Percentiles rank a stretch among this genome's conserved stretches.
Conservation (phyloP, 1,139 yeast species). For the Pichia sp. region DNA sequence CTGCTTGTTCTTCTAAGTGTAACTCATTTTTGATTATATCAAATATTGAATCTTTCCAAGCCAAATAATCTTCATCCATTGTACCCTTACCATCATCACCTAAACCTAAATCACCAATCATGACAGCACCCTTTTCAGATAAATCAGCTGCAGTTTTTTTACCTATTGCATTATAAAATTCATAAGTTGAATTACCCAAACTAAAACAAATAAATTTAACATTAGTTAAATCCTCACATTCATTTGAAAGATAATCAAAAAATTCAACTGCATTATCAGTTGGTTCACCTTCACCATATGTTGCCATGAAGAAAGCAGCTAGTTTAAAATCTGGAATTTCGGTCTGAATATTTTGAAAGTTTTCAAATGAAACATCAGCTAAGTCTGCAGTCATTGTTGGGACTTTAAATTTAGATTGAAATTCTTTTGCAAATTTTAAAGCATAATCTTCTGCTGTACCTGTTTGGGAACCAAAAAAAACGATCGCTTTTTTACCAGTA, state of each 20-base stretch:
- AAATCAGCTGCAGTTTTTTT: constrained; percentile 45
- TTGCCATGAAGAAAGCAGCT: constrained; percentile 74
- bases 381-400: constrained; percentile 83
- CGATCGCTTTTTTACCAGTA: constrained; percentile 64
- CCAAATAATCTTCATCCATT: constrained; percentile 87
- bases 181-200: constrained; percentile 89
- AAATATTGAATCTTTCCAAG: constrained; percentile 82
- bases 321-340: constrained; percentile 40
- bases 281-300: constrained; percentile 98
- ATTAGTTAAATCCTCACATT: constrained; percentile 55
- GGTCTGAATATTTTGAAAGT: constrained; percentile 47
- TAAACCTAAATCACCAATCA: constrained; percentile 70
- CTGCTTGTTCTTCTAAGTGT: constrained; percentile 68
- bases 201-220: constrained; percentile 76
- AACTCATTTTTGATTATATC: constrained; percentile 61
- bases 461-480: constrained; percentile 94
- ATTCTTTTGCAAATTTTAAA: constrained; percentile 80
- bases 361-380: constrained; percentile 78
- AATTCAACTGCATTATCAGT: constrained; percentile 87
- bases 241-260: constrained; percentile 51
- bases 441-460: constrained; percentile 99
- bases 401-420: constrained; percentile 73
- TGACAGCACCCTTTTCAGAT: constrained; percentile 61
- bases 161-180: constrained; percentile 81
- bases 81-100: constrained; percentile 96